Base-by-base conservation (phyloP, 345 rosid genomes). In the Moricandia moricandioides region DNA sequence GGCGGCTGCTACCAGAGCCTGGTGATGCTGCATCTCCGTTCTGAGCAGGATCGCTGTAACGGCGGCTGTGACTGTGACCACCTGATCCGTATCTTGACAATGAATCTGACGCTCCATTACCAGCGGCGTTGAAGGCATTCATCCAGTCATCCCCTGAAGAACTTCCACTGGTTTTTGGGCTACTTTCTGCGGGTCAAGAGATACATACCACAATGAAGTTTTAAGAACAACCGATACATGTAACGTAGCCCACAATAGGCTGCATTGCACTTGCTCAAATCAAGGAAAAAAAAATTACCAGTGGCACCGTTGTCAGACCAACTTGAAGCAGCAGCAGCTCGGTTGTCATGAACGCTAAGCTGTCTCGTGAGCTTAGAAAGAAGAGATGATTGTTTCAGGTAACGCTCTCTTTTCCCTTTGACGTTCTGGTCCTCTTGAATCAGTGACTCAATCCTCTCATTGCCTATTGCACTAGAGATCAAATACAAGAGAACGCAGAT, bases 141-240 rank as follows among this genome's bases (percentile, higher is more conserved):
- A 96, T 96, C 99, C 99, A 96, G 72, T 92, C 99, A 27, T 96
- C 97, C 0, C 93, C 98, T 11, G 84, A 54, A 16, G 88, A 45
- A 45, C 90, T n/a, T 62, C 90, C 93, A 39, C 70, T 85, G 60
- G 84, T 64, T 79, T 84, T 88, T 26, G 98, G 94, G 83, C 97
- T 92, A 82, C 88, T 92, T 47, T 96, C 99, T 91, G 93, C 62
- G 43, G 13, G 56, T 14, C 62, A 57, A 62, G 6, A 54, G 33
- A 49, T 31, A 59, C 18, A 49, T 31, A 59, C 18, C 30, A 4
- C 55, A 49, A 49, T 49, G 21, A 45, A 45, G 17, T 45, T 45
- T 45, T 45, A 45, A 45, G 8, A 45, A 13, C 51, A 45, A 5
- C 51, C 17, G 17, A 45, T 45, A n/a, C 4, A 45, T 45, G 7